Evolutionary conservation across 495 filamentous ascomycete genomes (phyloP).

Genomic region (Lineolata rhizophorae): DNA sequence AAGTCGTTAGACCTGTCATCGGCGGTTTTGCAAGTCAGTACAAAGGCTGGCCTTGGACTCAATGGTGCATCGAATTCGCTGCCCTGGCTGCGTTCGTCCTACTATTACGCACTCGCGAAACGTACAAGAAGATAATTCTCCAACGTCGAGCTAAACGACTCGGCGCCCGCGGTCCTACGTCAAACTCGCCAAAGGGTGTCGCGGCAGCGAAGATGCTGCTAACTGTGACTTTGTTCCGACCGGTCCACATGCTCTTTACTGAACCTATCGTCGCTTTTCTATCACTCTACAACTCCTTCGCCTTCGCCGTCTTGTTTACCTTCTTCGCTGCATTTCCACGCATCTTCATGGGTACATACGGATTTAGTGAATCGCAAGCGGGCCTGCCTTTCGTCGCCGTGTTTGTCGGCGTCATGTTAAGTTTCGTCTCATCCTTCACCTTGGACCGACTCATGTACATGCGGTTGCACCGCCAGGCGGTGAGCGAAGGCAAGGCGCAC

Average conservation of each 20-base stretch:
- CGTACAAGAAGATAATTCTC: conserved; percentile 40
- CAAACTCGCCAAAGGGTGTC: conserved; percentile 1
- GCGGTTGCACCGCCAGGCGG: conserved; percentile 6
- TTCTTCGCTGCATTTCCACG: conserved; percentile 45
- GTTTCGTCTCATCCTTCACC: conserved; percentile 21
- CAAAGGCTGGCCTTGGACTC: conserved; percentile 41
- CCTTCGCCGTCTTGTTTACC: conserved; percentile 38
- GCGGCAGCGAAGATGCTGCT: conserved; percentile 26
- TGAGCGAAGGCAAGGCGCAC: background rate
- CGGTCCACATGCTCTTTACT: conserved; percentile 37
- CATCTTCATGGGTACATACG: conserved; percentile 8
- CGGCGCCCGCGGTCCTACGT: conserved; percentile 13
- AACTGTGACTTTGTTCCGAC: conserved; percentile 34
- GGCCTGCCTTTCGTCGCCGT: conserved; percentile 39
- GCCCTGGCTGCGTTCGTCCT: conserved; percentile 19
- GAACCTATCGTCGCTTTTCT: conserved; percentile 44
- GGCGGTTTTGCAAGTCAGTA: conserved; percentile 37
- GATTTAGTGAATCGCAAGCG: conserved; percentile 14
- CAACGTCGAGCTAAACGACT: conserved; percentile 25
- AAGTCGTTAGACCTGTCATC: conserved; percentile 24
- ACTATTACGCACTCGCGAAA: conserved; percentile 21
- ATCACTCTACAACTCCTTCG: conserved; percentile 37
- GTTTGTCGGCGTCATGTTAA: conserved; percentile 31
- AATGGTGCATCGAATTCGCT: conserved; percentile 29
- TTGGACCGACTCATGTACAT: conserved; percentile 24